A percentile compares a stretch with the other conserved stretches of the same genome.
Conservation (phyloP, 176 grass and related monocot genomes). For the Oryza glumipatula region DNA sequence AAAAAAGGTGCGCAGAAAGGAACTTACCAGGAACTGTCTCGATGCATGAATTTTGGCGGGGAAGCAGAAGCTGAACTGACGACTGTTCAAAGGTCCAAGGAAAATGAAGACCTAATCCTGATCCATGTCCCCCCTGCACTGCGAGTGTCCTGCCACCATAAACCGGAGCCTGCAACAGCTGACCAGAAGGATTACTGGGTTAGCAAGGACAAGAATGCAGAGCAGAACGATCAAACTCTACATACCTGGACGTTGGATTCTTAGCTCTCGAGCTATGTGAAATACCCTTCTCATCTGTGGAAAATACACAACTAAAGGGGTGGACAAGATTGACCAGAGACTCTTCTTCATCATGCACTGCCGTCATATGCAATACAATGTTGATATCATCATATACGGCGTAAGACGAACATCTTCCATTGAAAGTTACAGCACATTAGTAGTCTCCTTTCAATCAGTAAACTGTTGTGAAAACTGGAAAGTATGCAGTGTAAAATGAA, state of each 20-base stretch:
- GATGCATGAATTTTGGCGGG: not conserved
- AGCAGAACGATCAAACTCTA: conserved; percentile 25
- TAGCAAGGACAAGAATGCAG: not conserved
- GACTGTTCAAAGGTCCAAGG: not conserved
- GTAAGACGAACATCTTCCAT: not conserved
- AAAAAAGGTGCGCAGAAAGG: not conserved
- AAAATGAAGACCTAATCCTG: not conserved
- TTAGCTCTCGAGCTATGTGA: not conserved
- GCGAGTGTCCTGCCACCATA: not conserved
- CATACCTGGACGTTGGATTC: not conserved
- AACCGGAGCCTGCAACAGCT: conserved; percentile 2
- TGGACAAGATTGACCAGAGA: conserved; percentile 39
- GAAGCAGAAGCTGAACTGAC: not conserved
- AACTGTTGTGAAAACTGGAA: not conserved
- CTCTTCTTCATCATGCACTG: not conserved
- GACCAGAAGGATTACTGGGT: not conserved
- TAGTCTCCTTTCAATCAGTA: not conserved
- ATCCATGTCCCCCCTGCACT: not conserved
- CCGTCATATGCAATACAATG: conserved; percentile 4
- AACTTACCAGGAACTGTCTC: conserved; percentile 9
- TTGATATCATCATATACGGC: not conserved
- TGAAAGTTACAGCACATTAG: conserved; percentile 1
- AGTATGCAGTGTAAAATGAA: not conserved
- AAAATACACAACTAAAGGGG: not conserved
- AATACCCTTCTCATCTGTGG: conserved; percentile 6